Evolutionary conservation across 257 asterid genomes (phyloP).

Genomic region (Schizonepeta tenuifolia): DNA sequence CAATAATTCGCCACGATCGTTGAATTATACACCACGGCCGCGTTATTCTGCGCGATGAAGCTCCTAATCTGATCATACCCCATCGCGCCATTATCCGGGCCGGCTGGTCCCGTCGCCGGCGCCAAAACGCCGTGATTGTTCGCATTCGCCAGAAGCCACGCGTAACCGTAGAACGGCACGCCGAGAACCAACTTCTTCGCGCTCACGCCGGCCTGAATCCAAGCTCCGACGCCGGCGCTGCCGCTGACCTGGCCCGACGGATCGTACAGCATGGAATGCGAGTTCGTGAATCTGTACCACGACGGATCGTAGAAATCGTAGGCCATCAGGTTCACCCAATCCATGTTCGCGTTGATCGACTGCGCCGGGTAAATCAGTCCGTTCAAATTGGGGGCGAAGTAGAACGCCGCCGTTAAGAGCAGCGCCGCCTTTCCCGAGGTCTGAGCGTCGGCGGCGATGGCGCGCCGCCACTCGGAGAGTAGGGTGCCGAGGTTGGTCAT

Average conservation of each 20-base stretch:
- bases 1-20: constrained; percentile 47
- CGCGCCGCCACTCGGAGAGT: constrained; percentile 47
- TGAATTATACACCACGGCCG: constrained; percentile 29
- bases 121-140: constrained; percentile 46
- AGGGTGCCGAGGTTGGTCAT: too few relatives aligned
- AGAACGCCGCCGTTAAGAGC: constrained; percentile 47
- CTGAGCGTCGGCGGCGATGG: constrained; percentile 40
- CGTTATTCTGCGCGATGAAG: constrained; percentile 36
- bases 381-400: constrained; percentile 28
- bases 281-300: too few relatives aligned
- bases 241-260: too few relatives aligned
- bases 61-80: constrained; percentile 34
- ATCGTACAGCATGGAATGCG: too few relatives aligned
- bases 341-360: constrained; percentile 43
- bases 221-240: constrained; percentile 41
- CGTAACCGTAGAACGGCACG: constrained; percentile 55
- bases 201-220: constrained; percentile 43
- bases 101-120: constrained; percentile 45
- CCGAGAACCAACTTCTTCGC: constrained; percentile 48
- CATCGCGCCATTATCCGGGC: constrained; percentile 29
- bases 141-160: constrained; percentile 43
- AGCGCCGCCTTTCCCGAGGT: constrained; percentile 32
- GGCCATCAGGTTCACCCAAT: constrained; percentile 51
- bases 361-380: constrained; percentile 38
- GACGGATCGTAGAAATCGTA: too few relatives aligned